Percentiles rank a stretch among this genome's conserved stretches.
These are phyloP conservation scores for Hysterangium stoloniferum DNA, from an alignment of 768 basidiomycete genomes.

Conservation along the genomic window DNA sequence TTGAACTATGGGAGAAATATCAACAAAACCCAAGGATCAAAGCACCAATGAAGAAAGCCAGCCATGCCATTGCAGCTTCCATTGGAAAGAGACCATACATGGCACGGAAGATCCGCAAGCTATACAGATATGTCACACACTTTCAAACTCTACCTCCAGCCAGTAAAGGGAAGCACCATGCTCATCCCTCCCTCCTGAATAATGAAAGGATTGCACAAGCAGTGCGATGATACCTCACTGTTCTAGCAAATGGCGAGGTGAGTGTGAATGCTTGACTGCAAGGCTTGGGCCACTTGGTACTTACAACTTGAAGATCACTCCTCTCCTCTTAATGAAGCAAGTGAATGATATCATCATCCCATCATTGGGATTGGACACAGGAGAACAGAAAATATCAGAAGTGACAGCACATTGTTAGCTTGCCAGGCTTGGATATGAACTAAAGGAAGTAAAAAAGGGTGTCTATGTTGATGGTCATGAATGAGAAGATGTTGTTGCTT, in stretches of 20 bases:
- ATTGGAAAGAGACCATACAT: slow-evolving; percentile 11
- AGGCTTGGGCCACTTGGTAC: too few relatives aligned
- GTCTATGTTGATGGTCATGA: too few relatives aligned
- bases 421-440: not conserved
- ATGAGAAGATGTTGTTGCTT: too few relatives aligned
- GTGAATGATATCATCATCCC: slow-evolving; percentile 12
- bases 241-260: slow-evolving; percentile 3
- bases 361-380: not conserved
- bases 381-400: not conserved
- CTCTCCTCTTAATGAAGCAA: not conserved
- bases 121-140: not conserved
- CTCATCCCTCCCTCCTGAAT: slow-evolving; percentile 4
- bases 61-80: not conserved
- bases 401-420: not conserved
- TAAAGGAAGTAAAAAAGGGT: too few relatives aligned
- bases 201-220: slow-evolving; percentile 7
- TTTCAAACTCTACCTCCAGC: slow-evolving; percentile 2
- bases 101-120: slow-evolving; percentile 5
- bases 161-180: not conserved
- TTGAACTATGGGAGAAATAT: slow-evolving; percentile 8
- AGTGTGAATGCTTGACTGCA: not conserved
- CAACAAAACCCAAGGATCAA: not conserved
- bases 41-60: not conserved
- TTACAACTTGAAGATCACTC: slow-evolving; percentile 5
- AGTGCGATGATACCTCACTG: slow-evolving; percentile 8